These are phyloP conservation scores for Debaryomyces coudertii DNA, from an alignment of 1,139 yeast genomes.

Conservation along the genomic window DNA sequence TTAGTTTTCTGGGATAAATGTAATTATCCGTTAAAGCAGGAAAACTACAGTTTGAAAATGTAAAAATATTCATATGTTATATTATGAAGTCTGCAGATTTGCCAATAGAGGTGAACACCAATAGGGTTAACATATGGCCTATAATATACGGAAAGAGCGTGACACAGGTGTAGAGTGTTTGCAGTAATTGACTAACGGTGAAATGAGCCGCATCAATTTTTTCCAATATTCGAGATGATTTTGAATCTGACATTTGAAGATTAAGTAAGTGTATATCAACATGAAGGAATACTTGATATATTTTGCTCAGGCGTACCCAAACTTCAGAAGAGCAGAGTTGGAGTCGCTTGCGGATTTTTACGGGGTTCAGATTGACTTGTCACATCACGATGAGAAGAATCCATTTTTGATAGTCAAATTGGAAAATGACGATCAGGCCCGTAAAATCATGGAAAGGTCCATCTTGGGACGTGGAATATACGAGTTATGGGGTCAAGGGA, in stretches of 20 bases:
- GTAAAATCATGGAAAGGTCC: constrained; percentile 63
- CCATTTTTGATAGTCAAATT: constrained; percentile 78
- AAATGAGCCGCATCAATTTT: constrained; percentile 9
- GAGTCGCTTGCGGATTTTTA: constrained; percentile 77
- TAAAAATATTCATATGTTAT: too few relatives aligned
- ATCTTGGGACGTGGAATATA: constrained; percentile 76
- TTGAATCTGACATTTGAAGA: background rate
- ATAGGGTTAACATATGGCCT: background rate
- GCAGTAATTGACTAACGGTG: constrained; percentile 1
- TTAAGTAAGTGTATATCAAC: constrained; percentile 4
- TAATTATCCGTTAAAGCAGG: too few relatives aligned
- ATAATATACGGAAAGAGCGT: background rate
- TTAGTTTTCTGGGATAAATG: too few relatives aligned
- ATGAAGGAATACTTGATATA: constrained; percentile 70
- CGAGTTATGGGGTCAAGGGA: constrained; percentile 83
- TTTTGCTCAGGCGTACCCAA: constrained; percentile 82
- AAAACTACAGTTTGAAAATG: too few relatives aligned
- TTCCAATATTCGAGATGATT: constrained; percentile 5
- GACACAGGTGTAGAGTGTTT: background rate
- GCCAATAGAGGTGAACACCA: background rate
- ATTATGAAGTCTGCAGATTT: too few relatives aligned
- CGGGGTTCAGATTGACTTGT: constrained; percentile 59
- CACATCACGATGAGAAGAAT: constrained; percentile 55
- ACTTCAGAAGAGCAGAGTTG: constrained; percentile 79
- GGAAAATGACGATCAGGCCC: constrained; percentile 68